phyloP scores from a whole-genome alignment of 106 monocot genomes.

The Dendrobium huoshanense region DNA sequence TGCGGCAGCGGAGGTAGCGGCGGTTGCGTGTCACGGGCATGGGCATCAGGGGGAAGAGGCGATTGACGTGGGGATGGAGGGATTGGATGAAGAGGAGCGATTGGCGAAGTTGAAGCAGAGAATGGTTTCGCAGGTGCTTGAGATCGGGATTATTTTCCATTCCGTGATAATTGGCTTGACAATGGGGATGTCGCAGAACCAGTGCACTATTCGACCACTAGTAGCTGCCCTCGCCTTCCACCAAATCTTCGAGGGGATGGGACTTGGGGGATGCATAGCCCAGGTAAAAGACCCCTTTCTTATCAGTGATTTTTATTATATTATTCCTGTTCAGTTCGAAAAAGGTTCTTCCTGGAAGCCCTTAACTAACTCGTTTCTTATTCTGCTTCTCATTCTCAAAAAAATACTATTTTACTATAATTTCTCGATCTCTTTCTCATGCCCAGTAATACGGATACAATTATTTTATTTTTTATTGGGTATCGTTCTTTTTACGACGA shows the following conservation, averaged over 20 bases:
- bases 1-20: neutral
- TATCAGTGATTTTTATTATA: neutral
- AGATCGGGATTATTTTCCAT: constrained; percentile 93
- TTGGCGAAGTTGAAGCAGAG: constrained; percentile 71
- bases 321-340: neutral
- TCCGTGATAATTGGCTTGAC: constrained; percentile 91
- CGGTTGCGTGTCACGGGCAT: constrained; percentile 8
- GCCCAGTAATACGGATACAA: neutral
- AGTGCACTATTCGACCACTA: constrained; percentile 75
- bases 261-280: constrained; percentile 92
- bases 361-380: neutral
- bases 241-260: constrained; percentile 97
- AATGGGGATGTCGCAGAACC: constrained; percentile 96
- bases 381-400: neutral
- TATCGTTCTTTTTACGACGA: neutral
- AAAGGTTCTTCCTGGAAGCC: neutral
- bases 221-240: constrained; percentile 83
- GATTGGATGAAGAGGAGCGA: constrained; percentile 47
- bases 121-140: constrained; percentile 90
- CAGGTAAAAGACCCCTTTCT: constrained; percentile 42
- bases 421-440: neutral
- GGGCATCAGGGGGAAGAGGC: constrained; percentile 16
- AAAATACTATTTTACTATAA: neutral
- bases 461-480: neutral
- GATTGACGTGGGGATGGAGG: constrained; percentile 19